These are phyloP conservation scores for Trifolium subterraneum DNA, from an alignment of 306 rosid species.

Conservation along the genomic window DNA sequence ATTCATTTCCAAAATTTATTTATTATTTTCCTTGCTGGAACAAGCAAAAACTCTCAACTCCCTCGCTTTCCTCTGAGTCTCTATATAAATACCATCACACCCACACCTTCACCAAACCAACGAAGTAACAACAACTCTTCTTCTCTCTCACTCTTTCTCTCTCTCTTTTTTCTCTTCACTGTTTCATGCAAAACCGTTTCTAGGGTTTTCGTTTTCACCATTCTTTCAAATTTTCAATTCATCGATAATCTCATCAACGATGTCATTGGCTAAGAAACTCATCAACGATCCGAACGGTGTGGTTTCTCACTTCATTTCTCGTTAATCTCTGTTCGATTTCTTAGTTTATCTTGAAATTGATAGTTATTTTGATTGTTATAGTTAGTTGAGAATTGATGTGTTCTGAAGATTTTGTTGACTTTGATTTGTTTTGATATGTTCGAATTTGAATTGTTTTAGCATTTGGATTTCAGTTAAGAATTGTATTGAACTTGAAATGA, in stretches of 20 bases:
- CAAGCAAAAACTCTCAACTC: constrained; percentile 51
- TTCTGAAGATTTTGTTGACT: background rate
- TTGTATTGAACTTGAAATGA: constrained; percentile 20
- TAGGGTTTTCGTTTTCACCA: constrained; percentile 55
- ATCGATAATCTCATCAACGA: background rate
- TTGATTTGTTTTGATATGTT: background rate
- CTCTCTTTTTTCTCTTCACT: constrained; percentile 16
- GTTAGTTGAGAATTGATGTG: background rate
- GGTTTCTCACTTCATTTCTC: constrained; percentile 26
- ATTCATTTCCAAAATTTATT: background rate
- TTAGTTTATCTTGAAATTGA: background rate
- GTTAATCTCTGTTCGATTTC: constrained; percentile 14
- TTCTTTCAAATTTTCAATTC: background rate
- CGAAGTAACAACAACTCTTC: constrained; percentile 41
- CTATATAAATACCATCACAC: constrained; percentile 32
- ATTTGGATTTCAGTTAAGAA: constrained; percentile 35
- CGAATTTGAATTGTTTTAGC: constrained; percentile 31
- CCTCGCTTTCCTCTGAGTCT: constrained; percentile 42
- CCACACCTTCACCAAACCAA: constrained; percentile 45
- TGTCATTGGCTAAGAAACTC: constrained; percentile 87
- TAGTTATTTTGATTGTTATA: background rate
- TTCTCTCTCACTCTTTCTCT: constrained; percentile 9
- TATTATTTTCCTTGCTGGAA: constrained; percentile 24
- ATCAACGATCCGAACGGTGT: constrained; percentile 80
- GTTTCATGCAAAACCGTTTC: constrained; percentile 57